Evolutionary conservation across 2,329 filamentous ascomycete genomes (phyloP), one percentile per base, ranked within the genome.

Genomic region (Tympanopsis confertula): DNA sequence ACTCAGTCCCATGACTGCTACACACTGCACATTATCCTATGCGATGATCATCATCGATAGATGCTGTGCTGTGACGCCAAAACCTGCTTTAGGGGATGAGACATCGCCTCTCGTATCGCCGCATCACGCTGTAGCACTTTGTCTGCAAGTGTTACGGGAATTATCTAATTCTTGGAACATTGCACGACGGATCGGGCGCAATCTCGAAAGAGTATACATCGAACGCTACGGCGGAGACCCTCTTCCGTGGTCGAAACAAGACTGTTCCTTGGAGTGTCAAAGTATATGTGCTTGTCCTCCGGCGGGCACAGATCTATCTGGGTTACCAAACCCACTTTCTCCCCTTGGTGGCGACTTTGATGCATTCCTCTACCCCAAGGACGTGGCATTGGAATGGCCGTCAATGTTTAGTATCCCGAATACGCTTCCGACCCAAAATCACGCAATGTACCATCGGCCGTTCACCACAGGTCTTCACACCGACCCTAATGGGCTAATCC

Each of bases 1-100:
- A 19, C 41, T 40, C 13, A 58, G 55, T 30, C 55, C 57, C 3
- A 48, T 60, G 1, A 51, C 56, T 2, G 50, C 56, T 1, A 59
- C 54, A 1, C 51, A 60, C 38, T 59, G 53, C 41, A 53, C 48
- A 3, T 43, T 59, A 4, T 58, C 53, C 0, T 54, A 53, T 2
- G 51, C 52, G 2, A 30, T 57, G 15, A 47, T 54, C 22, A 37
- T 49, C n/a, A 38, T 47, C 20, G 38, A 44, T 35, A 48, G 39
- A 39, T 52, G 47, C 36, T 50, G 47, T 14, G 50, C 48, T 5
- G 47, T 44, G 14, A 54, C 42, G 30, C 48, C 38, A 7, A 54
- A 45, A 3, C n/a, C n/a, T n/a, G n/a, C n/a, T n/a, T n/a, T n/a
- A n/a, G 30, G 15, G 15, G 17, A 10, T 10, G 30, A 33, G 30